Base-by-base conservation (phyloP, 495 filamentous ascomycete species). In the Annulohypoxylon moriforme region DNA sequence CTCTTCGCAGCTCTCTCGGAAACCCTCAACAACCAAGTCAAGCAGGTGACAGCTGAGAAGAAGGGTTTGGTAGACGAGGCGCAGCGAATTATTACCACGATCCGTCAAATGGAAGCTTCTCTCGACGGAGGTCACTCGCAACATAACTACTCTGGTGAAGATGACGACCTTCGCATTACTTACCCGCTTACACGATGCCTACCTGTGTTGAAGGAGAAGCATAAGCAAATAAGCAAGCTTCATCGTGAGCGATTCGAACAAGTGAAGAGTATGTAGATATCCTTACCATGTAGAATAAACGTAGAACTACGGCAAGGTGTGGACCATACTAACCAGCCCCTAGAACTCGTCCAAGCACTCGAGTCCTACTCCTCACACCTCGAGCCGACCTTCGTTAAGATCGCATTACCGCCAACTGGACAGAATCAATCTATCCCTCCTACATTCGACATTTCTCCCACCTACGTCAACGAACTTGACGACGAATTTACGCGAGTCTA, bases 321-420 rank as follows among this genome's bases (percentile, higher is more conserved):
- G 14, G 16, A 9, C 7, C 27, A 34, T 60, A 33, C 67, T 79
- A 68, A 79, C 33, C 16, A 7, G 16, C 10, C 10, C 20, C 73
- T 27, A 98, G 94, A 97, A 85, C 89, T 99, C 64, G 93, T 93
- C 9, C 89, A 95, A 78, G 95, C 94, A 1, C 90, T 99, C 13
- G 91, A 97, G 77, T 97, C 94, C 42, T 98, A 97, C 75, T 94
- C 96, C 0, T 94, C 92, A 14, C 95, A 97, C 77, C 91, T 99
- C 36, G 96, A 99, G 78, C 78, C 92, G 16, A 90, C 89, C 4
- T 96, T 97, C 75, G 86, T 98, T 67, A 85, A 88, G 70, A 88
- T 98, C 73, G 84, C 87, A 10, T 85, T 98, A 22, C 96, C 96
- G 5, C 95, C 95, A 0, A 92, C 90, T 0, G 86, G 89, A 0